Conservation (phyloP, 2,329 filamentous ascomycete genomes). For the Fusarium gaditjirri region DNA sequence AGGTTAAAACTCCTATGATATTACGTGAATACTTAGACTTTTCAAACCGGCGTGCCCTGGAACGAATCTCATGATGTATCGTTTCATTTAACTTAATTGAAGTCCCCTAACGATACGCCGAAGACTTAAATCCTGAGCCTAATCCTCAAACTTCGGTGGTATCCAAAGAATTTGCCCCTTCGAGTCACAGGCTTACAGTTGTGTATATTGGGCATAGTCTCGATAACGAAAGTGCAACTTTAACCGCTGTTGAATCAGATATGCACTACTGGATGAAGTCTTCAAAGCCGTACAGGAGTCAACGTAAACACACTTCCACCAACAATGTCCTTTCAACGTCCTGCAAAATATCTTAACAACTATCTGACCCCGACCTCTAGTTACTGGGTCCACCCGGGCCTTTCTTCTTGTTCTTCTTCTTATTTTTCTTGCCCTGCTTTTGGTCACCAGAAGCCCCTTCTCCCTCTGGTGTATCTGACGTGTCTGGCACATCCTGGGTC, state of each 20-base stretch:
- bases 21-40: not conserved
- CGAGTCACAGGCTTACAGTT: not conserved
- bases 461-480: constrained; percentile 24
- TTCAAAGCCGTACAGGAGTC: not conserved
- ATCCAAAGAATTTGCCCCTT: not conserved
- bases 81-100: not conserved
- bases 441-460: constrained; percentile 26
- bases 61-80: not conserved
- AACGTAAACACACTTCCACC: not conserved
- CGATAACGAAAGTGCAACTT: not conserved
- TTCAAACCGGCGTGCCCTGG: not conserved
- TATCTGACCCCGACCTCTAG: constrained; percentile 10
- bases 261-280: not conserved
- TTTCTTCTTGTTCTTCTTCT: constrained; percentile 46
- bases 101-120: not conserved
- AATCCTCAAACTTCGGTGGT: not conserved
- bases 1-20: not conserved
- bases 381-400: constrained; percentile 26
- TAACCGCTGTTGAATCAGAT: not conserved
- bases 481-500: constrained; percentile 21
- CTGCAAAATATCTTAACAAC: not conserved
- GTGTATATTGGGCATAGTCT: not conserved
- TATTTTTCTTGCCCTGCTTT: constrained; percentile 40
- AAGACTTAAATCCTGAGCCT: not conserved
- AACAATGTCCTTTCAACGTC: not conserved